Evolutionary conservation across 2,329 filamentous ascomycete genomes (phyloP).

Genomic region (Neofusicoccum sp.): DNA sequence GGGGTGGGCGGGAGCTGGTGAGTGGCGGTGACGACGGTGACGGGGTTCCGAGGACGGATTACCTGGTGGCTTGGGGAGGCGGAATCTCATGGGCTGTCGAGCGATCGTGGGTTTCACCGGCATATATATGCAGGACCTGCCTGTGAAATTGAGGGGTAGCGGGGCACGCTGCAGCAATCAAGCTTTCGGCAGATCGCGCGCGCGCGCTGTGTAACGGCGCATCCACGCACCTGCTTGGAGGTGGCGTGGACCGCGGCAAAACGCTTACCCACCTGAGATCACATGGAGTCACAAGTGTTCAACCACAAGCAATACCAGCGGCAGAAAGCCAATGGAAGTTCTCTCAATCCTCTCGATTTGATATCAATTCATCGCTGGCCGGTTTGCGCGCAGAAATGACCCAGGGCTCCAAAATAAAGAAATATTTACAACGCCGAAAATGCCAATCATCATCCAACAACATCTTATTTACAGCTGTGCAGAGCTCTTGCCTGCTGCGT

Average conservation of each 20-base stretch:
- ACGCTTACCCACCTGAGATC: constrained; percentile 1
- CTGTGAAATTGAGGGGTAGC: neutral
- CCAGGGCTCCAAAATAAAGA: neutral
- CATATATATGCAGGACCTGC: neutral
- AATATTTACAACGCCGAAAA: constrained; percentile 15
- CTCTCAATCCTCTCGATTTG: neutral
- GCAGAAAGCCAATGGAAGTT: neutral
- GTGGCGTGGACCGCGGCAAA: neutral
- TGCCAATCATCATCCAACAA: neutral
- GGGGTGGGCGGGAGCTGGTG: neutral
- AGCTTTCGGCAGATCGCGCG: neutral
- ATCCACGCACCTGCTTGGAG: neutral
- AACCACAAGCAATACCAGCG: neutral
- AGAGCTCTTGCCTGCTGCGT: constrained; percentile 18
- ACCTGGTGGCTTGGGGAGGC: neutral
- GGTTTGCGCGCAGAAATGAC: neutral
- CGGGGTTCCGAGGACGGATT: neutral
- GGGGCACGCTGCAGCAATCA: neutral
- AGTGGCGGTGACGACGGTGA: neutral
- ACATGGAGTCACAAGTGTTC: neutral
- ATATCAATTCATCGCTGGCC: constrained; percentile 9
- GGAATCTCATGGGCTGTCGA: neutral
- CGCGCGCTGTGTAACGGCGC: neutral
- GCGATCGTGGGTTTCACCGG: neutral
- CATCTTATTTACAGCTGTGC: neutral